Conservation (phyloP, 495 filamentous ascomycete genomes). For the Tricharina praecox region DNA sequence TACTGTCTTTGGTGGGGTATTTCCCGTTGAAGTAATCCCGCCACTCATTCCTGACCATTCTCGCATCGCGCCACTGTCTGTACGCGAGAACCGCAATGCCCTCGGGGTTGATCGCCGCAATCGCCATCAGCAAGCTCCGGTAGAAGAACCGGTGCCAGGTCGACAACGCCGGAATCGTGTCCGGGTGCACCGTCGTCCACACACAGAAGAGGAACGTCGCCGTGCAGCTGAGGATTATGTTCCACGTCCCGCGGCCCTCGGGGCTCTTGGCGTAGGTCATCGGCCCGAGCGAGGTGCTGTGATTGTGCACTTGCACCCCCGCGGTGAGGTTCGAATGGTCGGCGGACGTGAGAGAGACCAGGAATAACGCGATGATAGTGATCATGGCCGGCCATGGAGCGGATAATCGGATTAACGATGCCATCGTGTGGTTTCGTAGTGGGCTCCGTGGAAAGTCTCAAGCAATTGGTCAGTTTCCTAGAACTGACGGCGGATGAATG, state of each 20-base stretch:
- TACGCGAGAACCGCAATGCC: conserved; percentile 9
- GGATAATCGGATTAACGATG: too few species aligned
- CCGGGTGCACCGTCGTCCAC: conserved; percentile 12
- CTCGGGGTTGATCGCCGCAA: conserved; percentile 7
- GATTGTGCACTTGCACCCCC: neutral
- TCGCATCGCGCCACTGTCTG: conserved; percentile 5
- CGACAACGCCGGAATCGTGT: conserved; percentile 6
- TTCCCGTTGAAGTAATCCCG: neutral
- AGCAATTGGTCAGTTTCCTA: too few species aligned
- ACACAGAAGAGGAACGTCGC: conserved; percentile 13
- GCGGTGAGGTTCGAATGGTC: neutral
- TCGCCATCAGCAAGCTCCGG: neutral
- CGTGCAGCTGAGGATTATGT: conserved; percentile 9
- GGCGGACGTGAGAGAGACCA: neutral
- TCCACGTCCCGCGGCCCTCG: conserved; percentile 10
- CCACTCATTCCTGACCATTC: neutral
- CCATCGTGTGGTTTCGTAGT: too few species aligned
- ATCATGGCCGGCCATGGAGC: too few species aligned
- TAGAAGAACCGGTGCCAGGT: neutral
- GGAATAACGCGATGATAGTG: neutral
- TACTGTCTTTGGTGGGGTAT: too few species aligned
- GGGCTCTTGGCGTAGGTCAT: conserved; percentile 3
- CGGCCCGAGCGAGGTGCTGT: neutral
- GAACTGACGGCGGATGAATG: too few species aligned
- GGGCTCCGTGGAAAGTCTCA: too few species aligned